These are phyloP conservation scores for Aspergillus flavus DNA, from an alignment of 2,329 filamentous ascomycete genomes.

Conservation along the genomic window DNA sequence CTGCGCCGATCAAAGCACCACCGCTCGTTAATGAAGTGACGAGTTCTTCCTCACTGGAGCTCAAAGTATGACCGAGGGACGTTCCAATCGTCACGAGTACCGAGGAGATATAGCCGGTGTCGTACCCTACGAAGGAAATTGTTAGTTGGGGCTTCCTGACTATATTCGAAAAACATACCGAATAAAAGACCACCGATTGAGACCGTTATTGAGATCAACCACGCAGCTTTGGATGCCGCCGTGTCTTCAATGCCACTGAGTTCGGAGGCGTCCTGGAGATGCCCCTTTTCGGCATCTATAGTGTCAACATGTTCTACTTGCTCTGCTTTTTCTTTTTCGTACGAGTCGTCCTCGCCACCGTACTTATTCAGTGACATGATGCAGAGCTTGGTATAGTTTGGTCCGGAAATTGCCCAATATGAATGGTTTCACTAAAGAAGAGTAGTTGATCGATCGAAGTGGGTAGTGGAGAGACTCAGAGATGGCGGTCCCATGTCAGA, in stretches of 20 bases:
- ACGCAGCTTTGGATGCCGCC: background rate
- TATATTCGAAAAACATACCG: background rate
- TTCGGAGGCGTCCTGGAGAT: background rate
- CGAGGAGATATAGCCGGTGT: slow-evolving; percentile 49
- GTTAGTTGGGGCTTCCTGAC: background rate
- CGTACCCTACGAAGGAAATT: slow-evolving; percentile 38
- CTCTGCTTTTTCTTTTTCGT: background rate
- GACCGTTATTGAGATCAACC: background rate
- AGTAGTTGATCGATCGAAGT: background rate
- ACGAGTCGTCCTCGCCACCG: background rate
- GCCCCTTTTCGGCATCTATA: background rate
- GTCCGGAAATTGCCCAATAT: background rate
- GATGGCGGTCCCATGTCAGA: background rate
- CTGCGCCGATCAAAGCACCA: slow-evolving; percentile 49
- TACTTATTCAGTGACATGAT: background rate
- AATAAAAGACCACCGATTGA: background rate
- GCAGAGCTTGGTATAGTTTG: background rate
- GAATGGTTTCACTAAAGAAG: background rate
- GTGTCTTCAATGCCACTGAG: background rate
- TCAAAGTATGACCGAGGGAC: slow-evolving; percentile 42
- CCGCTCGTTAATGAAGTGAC: slow-evolving; percentile 55
- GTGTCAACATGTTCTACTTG: background rate
- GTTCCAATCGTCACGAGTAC: slow-evolving; percentile 39
- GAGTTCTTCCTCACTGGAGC: slow-evolving; percentile 50
- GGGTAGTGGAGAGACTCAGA: background rate